Conservation (phyloP, 1,284 basidiomycete species). For the Ustilago shanxiensis region DNA sequence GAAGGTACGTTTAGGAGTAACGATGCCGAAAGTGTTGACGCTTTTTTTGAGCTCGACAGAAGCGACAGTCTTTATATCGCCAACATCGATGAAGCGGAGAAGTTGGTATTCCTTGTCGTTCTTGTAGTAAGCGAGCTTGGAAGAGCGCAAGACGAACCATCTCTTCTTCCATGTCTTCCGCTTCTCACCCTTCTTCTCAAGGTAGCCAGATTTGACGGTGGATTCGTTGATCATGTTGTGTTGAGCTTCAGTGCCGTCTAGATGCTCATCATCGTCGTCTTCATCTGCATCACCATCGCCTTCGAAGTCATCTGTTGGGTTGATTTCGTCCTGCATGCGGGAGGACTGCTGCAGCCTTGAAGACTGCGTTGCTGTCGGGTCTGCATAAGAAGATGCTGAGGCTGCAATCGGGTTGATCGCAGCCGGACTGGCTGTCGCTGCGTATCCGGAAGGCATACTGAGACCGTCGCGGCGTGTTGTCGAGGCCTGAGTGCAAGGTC, state of each 20-base stretch:
- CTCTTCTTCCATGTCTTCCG: slow-evolving; percentile 99
- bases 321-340: slow-evolving; percentile 22
- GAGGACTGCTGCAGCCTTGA: neutral
- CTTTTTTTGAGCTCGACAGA: slow-evolving; percentile 90
- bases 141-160: slow-evolving; percentile 94
- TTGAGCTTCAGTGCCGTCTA: slow-evolving; percentile 73
- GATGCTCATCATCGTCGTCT: slow-evolving; percentile 82
- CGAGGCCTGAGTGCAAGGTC: neutral
- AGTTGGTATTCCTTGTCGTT: slow-evolving; percentile 80
- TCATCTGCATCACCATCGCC: slow-evolving; percentile 72
- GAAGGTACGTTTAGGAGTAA: slow-evolving; percentile 90
- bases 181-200: slow-evolving; percentile 95
- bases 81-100: slow-evolving; percentile 87
- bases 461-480: neutral
- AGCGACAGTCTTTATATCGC: slow-evolving; percentile 90
- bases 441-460: slow-evolving; percentile 4
- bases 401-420: slow-evolving; percentile 13
- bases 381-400: slow-evolving; percentile 8
- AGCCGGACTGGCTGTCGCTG: slow-evolving; percentile 6
- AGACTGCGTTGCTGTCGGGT: neutral
- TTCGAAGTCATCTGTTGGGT: slow-evolving; percentile 35
- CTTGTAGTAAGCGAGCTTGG: slow-evolving; percentile 97
- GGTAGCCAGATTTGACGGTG: slow-evolving; percentile 88
- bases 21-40: slow-evolving; percentile 88
- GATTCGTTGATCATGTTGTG: slow-evolving; percentile 74